Conservation (phyloP, 2,329 filamentous ascomycete genomes). For the Colletotrichum trifolii region DNA sequence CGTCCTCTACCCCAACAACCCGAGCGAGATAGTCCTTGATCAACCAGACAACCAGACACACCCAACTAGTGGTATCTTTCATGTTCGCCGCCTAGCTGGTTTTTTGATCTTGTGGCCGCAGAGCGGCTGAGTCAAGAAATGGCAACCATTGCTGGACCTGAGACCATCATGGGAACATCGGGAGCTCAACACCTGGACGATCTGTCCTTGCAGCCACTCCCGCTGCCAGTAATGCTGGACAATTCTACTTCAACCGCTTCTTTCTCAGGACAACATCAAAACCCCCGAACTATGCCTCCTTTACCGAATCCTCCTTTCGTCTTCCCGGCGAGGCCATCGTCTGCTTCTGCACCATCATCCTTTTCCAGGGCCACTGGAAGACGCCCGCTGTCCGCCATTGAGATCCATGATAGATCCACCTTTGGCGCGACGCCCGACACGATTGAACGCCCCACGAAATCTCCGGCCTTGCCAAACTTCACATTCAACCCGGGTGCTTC, state of each 20-base stretch:
- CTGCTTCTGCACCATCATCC: slow-evolving; percentile 59
- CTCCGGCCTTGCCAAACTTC: slow-evolving; percentile 63
- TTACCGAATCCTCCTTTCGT: slow-evolving; percentile 73
- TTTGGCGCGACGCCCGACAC: slow-evolving; percentile 42
- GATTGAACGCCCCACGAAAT: slow-evolving; percentile 42
- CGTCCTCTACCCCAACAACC: slow-evolving; percentile 25
- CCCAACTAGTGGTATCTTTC: slow-evolving; percentile 39
- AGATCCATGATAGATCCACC: slow-evolving; percentile 51
- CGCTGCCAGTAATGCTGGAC: slow-evolving; percentile 44
- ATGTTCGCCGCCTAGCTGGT: slow-evolving; percentile 56
- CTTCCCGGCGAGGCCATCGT: slow-evolving; percentile 65
- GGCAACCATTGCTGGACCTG: slow-evolving; percentile 54
- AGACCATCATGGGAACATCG: slow-evolving; percentile 45
- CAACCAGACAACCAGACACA: slow-evolving; percentile 23
- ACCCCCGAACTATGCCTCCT: slow-evolving; percentile 52
- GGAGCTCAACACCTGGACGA: slow-evolving; percentile 31
- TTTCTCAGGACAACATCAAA: slow-evolving; percentile 45
- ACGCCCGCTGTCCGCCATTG: slow-evolving; percentile 65
- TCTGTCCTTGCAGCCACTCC: slow-evolving; percentile 40
- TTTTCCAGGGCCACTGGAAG: slow-evolving; percentile 60
- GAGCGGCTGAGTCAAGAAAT: slow-evolving; percentile 58
- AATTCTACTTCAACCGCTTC: slow-evolving; percentile 40
- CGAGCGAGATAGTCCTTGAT: slow-evolving; percentile 23
- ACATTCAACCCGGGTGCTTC: slow-evolving; percentile 65
- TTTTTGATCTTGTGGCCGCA: slow-evolving; percentile 59